phyloP scores from a whole-genome alignment of 2,329 filamentous ascomycete genomes.

The Penicillium sp. region DNA sequence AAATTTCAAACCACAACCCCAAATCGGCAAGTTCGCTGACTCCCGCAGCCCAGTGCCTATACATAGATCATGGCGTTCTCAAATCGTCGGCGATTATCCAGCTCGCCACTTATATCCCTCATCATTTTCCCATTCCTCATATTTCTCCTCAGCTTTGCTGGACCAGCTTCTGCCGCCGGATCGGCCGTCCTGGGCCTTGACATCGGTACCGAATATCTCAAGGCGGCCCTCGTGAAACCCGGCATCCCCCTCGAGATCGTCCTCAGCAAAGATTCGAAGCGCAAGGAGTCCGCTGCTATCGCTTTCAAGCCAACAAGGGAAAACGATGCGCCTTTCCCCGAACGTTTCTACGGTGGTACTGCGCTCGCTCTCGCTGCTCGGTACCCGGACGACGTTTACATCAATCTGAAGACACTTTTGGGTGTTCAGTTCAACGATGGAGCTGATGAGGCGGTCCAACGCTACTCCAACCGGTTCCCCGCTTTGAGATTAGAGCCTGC shows the following conservation, averaged over 20 bases:
- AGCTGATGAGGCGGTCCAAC: constrained; percentile 53
- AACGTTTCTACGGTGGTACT: constrained; percentile 87
- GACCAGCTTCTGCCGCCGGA: constrained; percentile 56
- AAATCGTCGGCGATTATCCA: constrained; percentile 28
- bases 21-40: constrained; percentile 10
- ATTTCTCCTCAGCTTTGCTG: constrained; percentile 53
- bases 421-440: constrained; percentile 57
- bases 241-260: constrained; percentile 97
- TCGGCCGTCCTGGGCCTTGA: constrained; percentile 88
- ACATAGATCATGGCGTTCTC: constrained; percentile 34
- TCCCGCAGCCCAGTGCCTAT: constrained; percentile 20
- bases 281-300: constrained; percentile 87
- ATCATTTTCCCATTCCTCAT: constrained; percentile 51
- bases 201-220: constrained; percentile 94
- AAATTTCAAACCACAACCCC: neutral
- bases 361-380: constrained; percentile 80
- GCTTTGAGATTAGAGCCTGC: constrained; percentile 63
- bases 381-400: constrained; percentile 90
- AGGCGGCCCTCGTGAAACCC: constrained; percentile 91
- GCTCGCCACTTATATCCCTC: constrained; percentile 41
- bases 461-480: constrained; percentile 74
- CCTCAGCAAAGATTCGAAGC: constrained; percentile 93
- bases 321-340: constrained; percentile 68
- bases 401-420: constrained; percentile 87
- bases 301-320: constrained; percentile 84